A percentile compares a stretch with the other conserved stretches of the same genome.
These are phyloP conservation scores for Plenodomus biglobosus DNA, from an alignment of 2,329 filamentous ascomycete species.

Conservation along the genomic window DNA sequence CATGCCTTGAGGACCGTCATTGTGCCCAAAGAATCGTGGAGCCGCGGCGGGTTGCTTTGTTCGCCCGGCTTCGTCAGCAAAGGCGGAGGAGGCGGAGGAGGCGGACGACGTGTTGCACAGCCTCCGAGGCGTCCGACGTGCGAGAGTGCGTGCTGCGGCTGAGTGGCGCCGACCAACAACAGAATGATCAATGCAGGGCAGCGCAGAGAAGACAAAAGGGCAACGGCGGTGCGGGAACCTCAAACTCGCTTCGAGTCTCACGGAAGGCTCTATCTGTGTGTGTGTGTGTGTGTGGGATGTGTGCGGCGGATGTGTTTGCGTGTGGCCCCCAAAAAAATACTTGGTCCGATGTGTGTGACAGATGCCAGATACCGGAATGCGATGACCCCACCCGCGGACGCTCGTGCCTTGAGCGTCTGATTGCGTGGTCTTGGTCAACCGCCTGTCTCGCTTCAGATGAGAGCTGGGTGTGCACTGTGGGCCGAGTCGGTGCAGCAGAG, in stretches of 20 bases:
- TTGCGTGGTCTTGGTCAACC: slow-evolving; percentile 16
- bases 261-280: too few species aligned
- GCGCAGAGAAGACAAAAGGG: slow-evolving; percentile 19
- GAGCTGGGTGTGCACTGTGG: too few species aligned
- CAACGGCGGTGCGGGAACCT: slow-evolving; percentile 9
- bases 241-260: slow-evolving; percentile 11
- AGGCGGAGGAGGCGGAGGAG: too few species aligned
- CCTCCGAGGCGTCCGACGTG: slow-evolving; percentile 18
- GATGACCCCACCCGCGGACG: slow-evolving; percentile 24
- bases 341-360: slow-evolving; percentile 20
- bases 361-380: slow-evolving; percentile 27
- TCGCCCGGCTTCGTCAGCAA: slow-evolving; percentile 15
- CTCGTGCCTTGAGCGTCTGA: slow-evolving; percentile 20
- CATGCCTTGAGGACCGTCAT: slow-evolving; percentile 47
- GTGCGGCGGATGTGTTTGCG: slow-evolving; percentile 15
- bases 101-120: slow-evolving; percentile 28
- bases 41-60: slow-evolving; percentile 17
- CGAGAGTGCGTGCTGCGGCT: slow-evolving; percentile 23
- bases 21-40: slow-evolving; percentile 7
- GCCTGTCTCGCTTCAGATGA: slow-evolving; percentile 16
- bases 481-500: slow-evolving; percentile 3
- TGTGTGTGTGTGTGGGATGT: too few species aligned
- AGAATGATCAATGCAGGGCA: slow-evolving; percentile 25
- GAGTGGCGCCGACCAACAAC: slow-evolving; percentile 9
- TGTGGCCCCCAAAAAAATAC: slow-evolving; percentile 12